A percentile compares a stretch with the other conserved stretches of the same genome.
These are phyloP conservation scores for Sisymbrium altissimum DNA, from an alignment of 345 rosid genomes.

Conservation along the genomic window DNA sequence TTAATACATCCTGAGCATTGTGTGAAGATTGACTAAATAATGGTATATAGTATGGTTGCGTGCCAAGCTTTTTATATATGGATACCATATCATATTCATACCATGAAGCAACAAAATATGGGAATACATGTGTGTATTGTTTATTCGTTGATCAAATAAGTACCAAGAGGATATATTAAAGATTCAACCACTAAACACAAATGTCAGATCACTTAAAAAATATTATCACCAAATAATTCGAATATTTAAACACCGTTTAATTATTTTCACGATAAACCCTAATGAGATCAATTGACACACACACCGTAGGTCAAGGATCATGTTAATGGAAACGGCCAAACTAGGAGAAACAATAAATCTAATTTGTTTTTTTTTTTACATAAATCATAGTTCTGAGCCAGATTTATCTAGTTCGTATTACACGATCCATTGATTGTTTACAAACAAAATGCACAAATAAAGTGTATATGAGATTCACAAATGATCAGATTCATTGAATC, in stretches of 20 bases:
- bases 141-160: not conserved
- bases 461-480: not conserved
- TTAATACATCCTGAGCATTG: not conserved
- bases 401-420: not conserved
- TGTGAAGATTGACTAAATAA: not conserved
- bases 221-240: constrained; percentile 22
- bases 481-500: constrained; percentile 7
- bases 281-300: constrained; percentile 11
- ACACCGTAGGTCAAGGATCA: constrained; percentile 27
- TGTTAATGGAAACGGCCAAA: constrained; percentile 10
- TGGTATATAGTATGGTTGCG: not conserved
- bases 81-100: not conserved
- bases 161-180: constrained; percentile 17
- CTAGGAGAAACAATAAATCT: not conserved
- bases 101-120: not conserved
- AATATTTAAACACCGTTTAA: not conserved
- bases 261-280: constrained; percentile 20
- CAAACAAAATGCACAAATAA: not conserved
- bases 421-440: not conserved
- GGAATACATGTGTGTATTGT: constrained; percentile 7
- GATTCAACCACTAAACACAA: constrained; percentile 19
- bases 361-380: not conserved
- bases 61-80: not conserved
- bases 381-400: not conserved
- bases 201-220: constrained; percentile 25